Base-by-base conservation (phyloP, 495 filamentous ascomycete species). In the Trichoderma orchidacearum region DNA sequence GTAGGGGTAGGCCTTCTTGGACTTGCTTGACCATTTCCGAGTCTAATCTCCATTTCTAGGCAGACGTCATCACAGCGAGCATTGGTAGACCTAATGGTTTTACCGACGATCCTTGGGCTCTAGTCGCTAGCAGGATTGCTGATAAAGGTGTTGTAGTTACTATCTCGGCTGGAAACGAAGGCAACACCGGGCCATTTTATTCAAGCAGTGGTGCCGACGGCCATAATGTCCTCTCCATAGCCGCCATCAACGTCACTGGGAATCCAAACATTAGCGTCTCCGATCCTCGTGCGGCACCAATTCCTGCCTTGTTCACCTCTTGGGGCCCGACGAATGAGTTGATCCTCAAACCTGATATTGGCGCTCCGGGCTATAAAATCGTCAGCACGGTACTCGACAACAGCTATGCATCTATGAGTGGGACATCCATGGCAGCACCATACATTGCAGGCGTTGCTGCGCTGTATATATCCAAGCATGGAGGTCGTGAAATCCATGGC, bases 361-460 rank as follows among this genome's bases (percentile, higher is more conserved):
- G 68, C 23, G 75, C 72, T 2, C 73, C 73, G 0, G 78, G 77
- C 25, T 68, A 69, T 5, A 63, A 71, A 31, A 80, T 81, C 56
- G 62, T 78, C 41, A 72, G 69, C 29, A 79, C 77, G 2, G 72
- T 65, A 23, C 59, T 60, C 11, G 54, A 72, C 7, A 61, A 69
- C 5, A 53, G 64, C 5, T 78, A 75, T 57, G 66, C 61, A 3
- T 61, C 74, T 0, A 58, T 74, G 5, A 69, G 63, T 38, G 78
- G 78, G 54, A 79, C 77, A 0, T 76, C 72, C 23, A 76, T 80
- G 77, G 71, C 78, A 4, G 68, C 73, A 15, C 76, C 77, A 5
- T 80, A 75, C 53, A 65, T 75, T 8, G 74, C 75, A 15, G 76
- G 75, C 18, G 63, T 73, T 32, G 69, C 74, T 27, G 74, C 75